A percentile compares a stretch with the other conserved stretches of the same genome.
These are phyloP conservation scores for Talaromyces sp. DNA, from an alignment of 2,329 filamentous ascomycete species.

Conservation along the genomic window DNA sequence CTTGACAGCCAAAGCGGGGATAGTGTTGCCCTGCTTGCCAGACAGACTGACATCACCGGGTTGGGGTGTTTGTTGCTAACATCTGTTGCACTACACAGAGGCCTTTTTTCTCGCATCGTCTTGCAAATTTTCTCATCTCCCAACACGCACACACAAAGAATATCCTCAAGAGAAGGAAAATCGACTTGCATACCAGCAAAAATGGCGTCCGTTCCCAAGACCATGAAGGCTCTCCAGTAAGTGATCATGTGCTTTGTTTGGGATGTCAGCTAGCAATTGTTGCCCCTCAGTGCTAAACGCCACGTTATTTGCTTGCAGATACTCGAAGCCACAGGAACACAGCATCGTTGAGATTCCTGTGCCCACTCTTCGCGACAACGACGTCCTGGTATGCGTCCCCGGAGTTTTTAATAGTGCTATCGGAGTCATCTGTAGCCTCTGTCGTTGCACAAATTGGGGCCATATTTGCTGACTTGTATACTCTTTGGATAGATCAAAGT, in stretches of 20 bases:
- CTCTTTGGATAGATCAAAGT: constrained; percentile 51
- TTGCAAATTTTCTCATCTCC: neutral
- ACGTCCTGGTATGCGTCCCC: constrained; percentile 46
- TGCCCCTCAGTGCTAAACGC: neutral
- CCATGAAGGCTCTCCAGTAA: constrained; percentile 59
- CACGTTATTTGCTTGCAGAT: constrained; percentile 32
- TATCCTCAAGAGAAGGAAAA: neutral
- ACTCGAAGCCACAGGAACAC: constrained; percentile 59
- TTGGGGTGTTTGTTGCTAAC: neutral
- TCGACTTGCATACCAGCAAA: neutral
- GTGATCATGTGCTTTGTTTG: neutral
- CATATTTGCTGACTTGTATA: neutral
- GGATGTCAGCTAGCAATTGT: neutral
- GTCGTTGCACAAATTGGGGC: neutral
- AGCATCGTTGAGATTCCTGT: constrained; percentile 59
- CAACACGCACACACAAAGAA: neutral
- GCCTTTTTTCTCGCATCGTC: neutral
- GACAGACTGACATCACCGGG: constrained; percentile 6
- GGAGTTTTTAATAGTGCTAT: constrained; percentile 10
- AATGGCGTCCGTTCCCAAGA: constrained; percentile 42
- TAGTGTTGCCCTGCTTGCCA: neutral
- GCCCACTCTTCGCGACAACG: constrained; percentile 55
- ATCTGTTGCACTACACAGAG: neutral
- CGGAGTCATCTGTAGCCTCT: neutral
- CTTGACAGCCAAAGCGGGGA: constrained; percentile 5